phyloP scores from a whole-genome alignment of 495 filamentous ascomycete species.

The Thermochaetoides thermophila region DNA sequence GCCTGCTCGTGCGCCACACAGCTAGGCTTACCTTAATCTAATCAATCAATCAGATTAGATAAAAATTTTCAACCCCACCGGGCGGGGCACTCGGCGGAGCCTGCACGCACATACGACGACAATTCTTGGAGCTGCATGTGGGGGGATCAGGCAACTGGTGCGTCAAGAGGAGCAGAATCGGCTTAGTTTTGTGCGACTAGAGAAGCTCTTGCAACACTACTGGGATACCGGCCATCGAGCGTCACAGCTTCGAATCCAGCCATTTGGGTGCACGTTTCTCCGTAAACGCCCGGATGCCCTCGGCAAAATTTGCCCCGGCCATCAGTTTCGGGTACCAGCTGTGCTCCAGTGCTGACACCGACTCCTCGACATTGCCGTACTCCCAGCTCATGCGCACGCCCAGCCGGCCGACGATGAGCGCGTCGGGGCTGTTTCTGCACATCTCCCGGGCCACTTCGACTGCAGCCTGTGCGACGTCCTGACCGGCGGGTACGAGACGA shows the following conservation, averaged over 20 bases:
- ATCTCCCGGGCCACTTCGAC: constrained; percentile 36
- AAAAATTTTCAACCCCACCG: constrained; percentile 3
- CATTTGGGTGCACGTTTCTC: constrained; percentile 48
- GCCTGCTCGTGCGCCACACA: too few species aligned
- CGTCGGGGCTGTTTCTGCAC: constrained; percentile 53
- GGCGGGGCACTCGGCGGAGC: too few species aligned
- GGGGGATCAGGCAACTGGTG: too few species aligned
- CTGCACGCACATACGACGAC: too few species aligned
- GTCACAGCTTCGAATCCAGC: constrained; percentile 17
- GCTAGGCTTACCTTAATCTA: too few species aligned
- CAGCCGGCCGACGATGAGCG: constrained; percentile 48
- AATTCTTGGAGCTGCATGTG: too few species aligned
- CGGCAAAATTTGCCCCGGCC: constrained; percentile 45
- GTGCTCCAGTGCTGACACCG: constrained; percentile 38
- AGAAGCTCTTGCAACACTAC: too few species aligned
- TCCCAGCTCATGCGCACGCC: constrained; percentile 57
- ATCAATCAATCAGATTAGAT: constrained; percentile 14
- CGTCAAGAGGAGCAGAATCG: too few species aligned
- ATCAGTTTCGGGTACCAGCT: constrained; percentile 37
- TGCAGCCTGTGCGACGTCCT: constrained; percentile 28
- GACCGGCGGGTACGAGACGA: constrained; percentile 36
- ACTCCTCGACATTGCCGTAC: constrained; percentile 45
- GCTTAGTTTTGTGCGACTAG: too few species aligned
- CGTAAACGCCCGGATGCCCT: constrained; percentile 53
- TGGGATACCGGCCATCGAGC: too few species aligned